These are phyloP conservation scores for Malassezia furfur DNA, from an alignment of 1,284 basidiomycete species.

Conservation along the genomic window DNA sequence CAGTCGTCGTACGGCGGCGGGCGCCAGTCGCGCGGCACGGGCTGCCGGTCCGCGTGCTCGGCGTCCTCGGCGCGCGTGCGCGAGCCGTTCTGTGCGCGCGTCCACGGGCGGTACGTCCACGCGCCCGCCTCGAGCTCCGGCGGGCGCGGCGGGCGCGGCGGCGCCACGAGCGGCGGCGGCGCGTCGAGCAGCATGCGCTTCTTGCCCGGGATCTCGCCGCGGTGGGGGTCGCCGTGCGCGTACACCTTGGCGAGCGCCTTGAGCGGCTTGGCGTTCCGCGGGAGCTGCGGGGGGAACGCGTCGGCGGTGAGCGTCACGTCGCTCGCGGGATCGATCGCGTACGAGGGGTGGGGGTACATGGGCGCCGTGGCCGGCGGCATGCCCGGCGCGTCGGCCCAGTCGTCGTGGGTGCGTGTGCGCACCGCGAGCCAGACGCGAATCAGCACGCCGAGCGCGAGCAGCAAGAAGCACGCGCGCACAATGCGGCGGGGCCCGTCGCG, in stretches of 20 bases:
- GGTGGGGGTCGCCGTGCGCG: slow-evolving; percentile 28
- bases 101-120: slow-evolving; percentile 25
- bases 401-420: not conserved
- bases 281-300: slow-evolving; percentile 8
- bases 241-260: slow-evolving; percentile 5
- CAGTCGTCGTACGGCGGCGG: slow-evolving; percentile 24
- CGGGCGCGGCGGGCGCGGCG: slow-evolving; percentile 22
- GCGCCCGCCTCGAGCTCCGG: slow-evolving; percentile 21
- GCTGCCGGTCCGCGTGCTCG: slow-evolving; percentile 23
- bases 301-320: not conserved
- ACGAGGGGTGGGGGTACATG: not conserved
- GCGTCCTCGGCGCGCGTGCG: slow-evolving; percentile 28
- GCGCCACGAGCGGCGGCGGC: slow-evolving; percentile 23
- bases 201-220: slow-evolving; percentile 24
- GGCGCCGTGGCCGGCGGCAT: not conserved
- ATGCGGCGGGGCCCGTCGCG: not conserved
- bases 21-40: slow-evolving; percentile 31
- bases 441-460: not conserved
- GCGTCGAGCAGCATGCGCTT: slow-evolving; percentile 20
- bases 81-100: slow-evolving; percentile 19
- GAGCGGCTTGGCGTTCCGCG: not conserved
- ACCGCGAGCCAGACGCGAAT: not conserved
- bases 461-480: not conserved
- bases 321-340: not conserved
- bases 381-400: not conserved